phyloP scores from a whole-genome alignment of 1,284 basidiomycete species.

The Cerioporus squamosus region DNA sequence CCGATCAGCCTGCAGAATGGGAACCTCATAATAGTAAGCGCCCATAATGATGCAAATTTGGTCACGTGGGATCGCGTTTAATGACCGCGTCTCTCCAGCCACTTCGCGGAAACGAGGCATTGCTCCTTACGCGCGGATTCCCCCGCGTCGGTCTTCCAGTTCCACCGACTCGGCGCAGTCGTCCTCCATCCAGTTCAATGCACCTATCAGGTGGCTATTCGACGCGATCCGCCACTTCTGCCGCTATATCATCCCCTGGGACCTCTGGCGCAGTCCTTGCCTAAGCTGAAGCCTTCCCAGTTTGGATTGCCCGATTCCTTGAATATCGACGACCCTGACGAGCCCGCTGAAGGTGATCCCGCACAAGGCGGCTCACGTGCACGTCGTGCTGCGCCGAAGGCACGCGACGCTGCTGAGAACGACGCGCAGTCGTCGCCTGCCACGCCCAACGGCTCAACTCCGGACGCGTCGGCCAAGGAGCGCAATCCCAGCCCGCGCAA shows the following conservation, averaged over 20 bases:
- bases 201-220: slow-evolving; percentile 6
- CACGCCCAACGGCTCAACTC: slow-evolving; percentile 14
- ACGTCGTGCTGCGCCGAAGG: slow-evolving; percentile 55
- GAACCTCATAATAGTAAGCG: slow-evolving; percentile 16
- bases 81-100: slow-evolving; percentile 14
- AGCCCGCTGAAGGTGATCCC: slow-evolving; percentile 40
- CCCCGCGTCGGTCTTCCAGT: slow-evolving; percentile 6
- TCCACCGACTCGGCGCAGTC: slow-evolving; percentile 10
- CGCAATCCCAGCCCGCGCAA: slow-evolving; percentile 40
- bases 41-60: slow-evolving; percentile 18
- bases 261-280: slow-evolving; percentile 65
- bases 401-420: slow-evolving; percentile 43
- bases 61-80: slow-evolving; percentile 21
- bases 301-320: slow-evolving; percentile 49
- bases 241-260: slow-evolving; percentile 75
- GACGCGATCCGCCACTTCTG: slow-evolving; percentile 49
- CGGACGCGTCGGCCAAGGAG: slow-evolving; percentile 13
- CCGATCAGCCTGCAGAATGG: slow-evolving; percentile 19
- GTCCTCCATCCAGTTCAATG: slow-evolving; percentile 6
- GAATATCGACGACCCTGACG: slow-evolving; percentile 35
- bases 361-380: slow-evolving; percentile 51
- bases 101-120: slow-evolving; percentile 16
- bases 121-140: slow-evolving; percentile 14
- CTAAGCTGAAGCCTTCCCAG: slow-evolving; percentile 60
- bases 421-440: slow-evolving; percentile 23